Evolutionary conservation across 305 asterid genomes (phyloP), one percentile per base, ranked within the genome.

Genomic region (Petunia hybrid): DNA sequence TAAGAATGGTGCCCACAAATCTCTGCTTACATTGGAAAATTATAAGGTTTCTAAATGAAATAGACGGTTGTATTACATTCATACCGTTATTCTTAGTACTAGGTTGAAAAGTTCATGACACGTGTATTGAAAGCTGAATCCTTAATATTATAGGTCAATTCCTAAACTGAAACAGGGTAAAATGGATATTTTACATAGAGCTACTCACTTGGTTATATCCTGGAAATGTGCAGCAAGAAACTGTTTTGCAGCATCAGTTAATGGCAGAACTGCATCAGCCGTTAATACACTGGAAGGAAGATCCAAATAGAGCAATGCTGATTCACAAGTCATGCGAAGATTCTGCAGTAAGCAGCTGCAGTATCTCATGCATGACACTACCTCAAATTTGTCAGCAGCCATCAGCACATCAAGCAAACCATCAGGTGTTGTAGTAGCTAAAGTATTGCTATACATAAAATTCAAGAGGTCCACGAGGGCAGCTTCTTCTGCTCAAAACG

Each of bases 321-420:
- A 89, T 81, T 91, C 97, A 88, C 92, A 87, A 14, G 95, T 91
- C 99, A 95, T 95, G 41, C 92, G 97, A 70, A 88, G 84, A 77
- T 84, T 80, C 62, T 87, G 87, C 73, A 95, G 85, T 77, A 88
- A 79, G 75, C 82, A 87, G 87, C 95, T 88, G 90, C 98, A 95
- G 83, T 92, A 87, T 81, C 93, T 89, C 98, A 95, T 90, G 89
- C 98, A 95, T 38, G 98, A 93, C 2, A 88, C 91, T 79, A 93
- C 98, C 89, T 92, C 92, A 80, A 70, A 95, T 84, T 93, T 95
- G 85, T 95, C 98, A 81, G 99, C 99, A 83, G 91, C 97, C 98
- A 92, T 89, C 83, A 95, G 81, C 81, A 95, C 93, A 82, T 92
- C 98, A 83, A 95, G 83, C 81, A 95, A 85, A 59, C 91, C 95